Evolutionary conservation across 495 filamentous ascomycete species (phyloP), one percentile per base, ranked within the genome.

Genomic region (Hypoxylon subgilvum): DNA sequence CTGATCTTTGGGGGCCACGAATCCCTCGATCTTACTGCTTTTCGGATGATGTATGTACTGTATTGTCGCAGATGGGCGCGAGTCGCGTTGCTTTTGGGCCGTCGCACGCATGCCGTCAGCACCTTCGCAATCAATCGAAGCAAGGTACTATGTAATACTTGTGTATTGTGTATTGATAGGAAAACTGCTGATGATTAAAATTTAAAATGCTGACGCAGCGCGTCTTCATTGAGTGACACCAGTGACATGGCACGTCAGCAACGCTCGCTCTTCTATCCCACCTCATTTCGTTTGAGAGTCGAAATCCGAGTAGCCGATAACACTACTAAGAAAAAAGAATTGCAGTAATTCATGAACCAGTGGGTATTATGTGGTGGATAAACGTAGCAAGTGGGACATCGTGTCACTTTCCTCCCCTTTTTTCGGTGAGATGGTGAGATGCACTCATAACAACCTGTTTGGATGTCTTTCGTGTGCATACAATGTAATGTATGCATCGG

Each of bases 41-140:
- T 38, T 30, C 6, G 36, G 43, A 32, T 18, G 35, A 48, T 32
- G 9, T n/a, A n/a, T n/a, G n/a, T n/a, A n/a, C n/a, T n/a, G n/a
- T n/a, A 45, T 31, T 53, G 59, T 57, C 42, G 44, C 52, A 57
- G 47, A 49, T 47, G 39, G 31, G 52, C 40, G 44, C 46, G 35
- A 31, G 43, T 50, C 41, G 23, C 19, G 43, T 45, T 3, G 17
- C 3, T 36, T 17, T 16, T 55, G 45, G 48, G 41, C 41, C 36
- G 52, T 53, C 36, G 47, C 35, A 49, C 52, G 36, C 50, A 52
- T 53, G 52, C 59, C 41, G 52, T 63, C 52, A 57, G 52, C 46
- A 57, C 41, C 48, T 57, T 63, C 48, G 40, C 38, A 38, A 22
- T 36, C 38, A 38, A 22, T 36, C 35, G 16, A n/a, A 62, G 32